These are phyloP conservation scores for Pistacia atlantica DNA, from an alignment of 345 rosid genomes.

Conservation along the genomic window DNA sequence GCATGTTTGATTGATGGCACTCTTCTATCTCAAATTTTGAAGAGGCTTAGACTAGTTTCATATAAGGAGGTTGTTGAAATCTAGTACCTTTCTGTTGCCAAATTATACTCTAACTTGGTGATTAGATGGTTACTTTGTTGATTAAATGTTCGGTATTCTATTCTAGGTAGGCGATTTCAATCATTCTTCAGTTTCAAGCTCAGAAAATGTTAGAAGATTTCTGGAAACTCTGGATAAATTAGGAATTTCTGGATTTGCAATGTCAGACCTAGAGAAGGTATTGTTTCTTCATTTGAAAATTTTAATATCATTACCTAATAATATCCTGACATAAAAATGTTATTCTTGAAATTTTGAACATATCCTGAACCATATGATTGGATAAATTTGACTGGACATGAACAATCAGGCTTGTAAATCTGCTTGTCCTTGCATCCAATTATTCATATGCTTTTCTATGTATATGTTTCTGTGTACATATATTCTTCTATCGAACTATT, in stretches of 20 bases:
- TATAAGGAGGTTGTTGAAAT: conserved; percentile 42
- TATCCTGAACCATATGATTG: background rate
- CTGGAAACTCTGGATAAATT: conserved; percentile 61
- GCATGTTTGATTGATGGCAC: conserved; percentile 46
- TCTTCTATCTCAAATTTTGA: conserved; percentile 43
- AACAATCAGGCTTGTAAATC: background rate
- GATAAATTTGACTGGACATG: background rate
- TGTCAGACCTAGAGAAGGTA: conserved; percentile 84
- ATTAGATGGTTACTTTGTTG: conserved; percentile 15
- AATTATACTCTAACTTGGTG: background rate
- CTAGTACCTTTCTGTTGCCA: background rate
- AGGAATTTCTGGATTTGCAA: conserved; percentile 67
- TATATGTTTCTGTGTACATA: background rate
- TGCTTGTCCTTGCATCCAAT: background rate
- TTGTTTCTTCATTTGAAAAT: background rate
- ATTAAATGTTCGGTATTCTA: conserved; percentile 20
- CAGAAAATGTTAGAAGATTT: conserved; percentile 59
- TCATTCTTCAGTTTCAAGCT: conserved; percentile 30
- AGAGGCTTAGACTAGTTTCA: conserved; percentile 46
- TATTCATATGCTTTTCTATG: background rate
- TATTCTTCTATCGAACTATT: background rate
- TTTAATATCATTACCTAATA: background rate
- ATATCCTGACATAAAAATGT: background rate
- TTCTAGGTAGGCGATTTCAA: conserved; percentile 50
- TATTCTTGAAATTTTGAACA: background rate